Percentiles rank a stretch among this genome's conserved stretches.
These are phyloP conservation scores for Ligustrum vulgare DNA, from an alignment of 257 asterid genomes.

Conservation along the genomic window DNA sequence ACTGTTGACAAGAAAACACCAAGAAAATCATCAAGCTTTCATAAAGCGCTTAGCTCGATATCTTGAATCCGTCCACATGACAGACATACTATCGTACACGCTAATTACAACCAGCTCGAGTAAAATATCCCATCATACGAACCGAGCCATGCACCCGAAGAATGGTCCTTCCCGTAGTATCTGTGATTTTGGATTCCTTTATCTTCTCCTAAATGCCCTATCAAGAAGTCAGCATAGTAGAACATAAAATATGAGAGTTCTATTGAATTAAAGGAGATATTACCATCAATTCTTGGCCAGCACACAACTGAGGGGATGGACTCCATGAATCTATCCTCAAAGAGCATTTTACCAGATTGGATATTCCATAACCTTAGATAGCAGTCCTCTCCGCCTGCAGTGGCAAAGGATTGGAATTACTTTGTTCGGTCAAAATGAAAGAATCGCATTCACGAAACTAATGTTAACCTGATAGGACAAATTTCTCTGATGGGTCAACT, in stretches of 20 bases:
- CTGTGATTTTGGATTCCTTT: slow-evolving; percentile 31
- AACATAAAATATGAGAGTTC: not conserved
- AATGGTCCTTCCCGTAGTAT: slow-evolving; percentile 38
- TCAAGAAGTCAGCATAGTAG: not conserved
- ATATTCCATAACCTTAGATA: slow-evolving; percentile 78
- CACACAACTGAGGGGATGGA: slow-evolving; percentile 68
- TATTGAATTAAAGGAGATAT: not conserved
- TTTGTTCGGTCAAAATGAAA: slow-evolving; percentile 10
- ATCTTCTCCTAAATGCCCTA: slow-evolving; percentile 18
- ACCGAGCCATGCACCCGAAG: slow-evolving; percentile 62
- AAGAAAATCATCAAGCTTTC: not conserved
- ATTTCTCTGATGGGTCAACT: slow-evolving; percentile 80
- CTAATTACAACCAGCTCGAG: slow-evolving; percentile 57
- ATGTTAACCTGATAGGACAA: slow-evolving; percentile 68
- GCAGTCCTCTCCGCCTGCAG: slow-evolving; percentile 90
- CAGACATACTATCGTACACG: not conserved
- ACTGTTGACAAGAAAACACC: not conserved
- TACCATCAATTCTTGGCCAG: slow-evolving; percentile 71
- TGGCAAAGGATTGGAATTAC: slow-evolving; percentile 6
- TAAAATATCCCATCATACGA: slow-evolving; percentile 62
- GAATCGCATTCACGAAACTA: slow-evolving; percentile 9
- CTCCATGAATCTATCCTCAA: slow-evolving; percentile 54
- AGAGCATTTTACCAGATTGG: slow-evolving; percentile 79
- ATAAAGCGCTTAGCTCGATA: not conserved
- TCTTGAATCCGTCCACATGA: not conserved